Evolutionary conservation across 768 basidiomycete species (phyloP), one percentile per base, ranked within the genome.

Genomic region (Hericium erinaceus): DNA sequence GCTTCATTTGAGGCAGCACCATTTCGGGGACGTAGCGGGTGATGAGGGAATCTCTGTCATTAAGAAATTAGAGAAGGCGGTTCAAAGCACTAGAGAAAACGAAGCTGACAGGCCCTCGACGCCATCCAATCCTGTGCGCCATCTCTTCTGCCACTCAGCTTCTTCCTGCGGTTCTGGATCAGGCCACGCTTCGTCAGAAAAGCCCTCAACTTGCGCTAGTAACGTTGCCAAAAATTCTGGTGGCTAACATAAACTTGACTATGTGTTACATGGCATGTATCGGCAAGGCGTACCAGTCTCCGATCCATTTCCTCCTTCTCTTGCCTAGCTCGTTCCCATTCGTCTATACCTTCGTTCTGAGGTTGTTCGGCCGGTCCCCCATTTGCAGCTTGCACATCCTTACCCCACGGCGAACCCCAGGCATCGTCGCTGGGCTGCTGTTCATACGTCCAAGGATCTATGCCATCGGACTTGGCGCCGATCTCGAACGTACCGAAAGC

Each of bases 251-350:
- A 50, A 20, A 38, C 22, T 49, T 9, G 48, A 22, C 22, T 9
- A 18, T 49, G 39, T 38, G 54, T 58, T 41, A 56, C 58, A 54
- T 40, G 53, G 65, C 38, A 60, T 40, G 48, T 20, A 54, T 22
- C 48, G 48, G 44, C 26, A 18, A 38, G 40, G 75, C 87, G 71
- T 71, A 89, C 89, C 66, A 89, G 82, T 66, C 79, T 75, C 48
- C 75, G 75, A 66, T 89, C 81, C 64, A 80, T 75, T 58, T 75
- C 77, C 60, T 79, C 79, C 63, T 87, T 85, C 59, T 78, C 71
- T 63, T 72, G 74, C 59, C 73, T 78, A 12, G 86, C 85, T 10
- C 68, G 64, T 61, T 86, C 85, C 87, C 88, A 89, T 68, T 85
- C 84, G 64, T 89, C 85, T 5, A 72, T 66, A 6, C 67, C 64